A percentile compares a stretch with the other conserved stretches of the same genome.
These are phyloP conservation scores for Tulasnella sp. DNA, from an alignment of 768 basidiomycete species.

Conservation along the genomic window DNA sequence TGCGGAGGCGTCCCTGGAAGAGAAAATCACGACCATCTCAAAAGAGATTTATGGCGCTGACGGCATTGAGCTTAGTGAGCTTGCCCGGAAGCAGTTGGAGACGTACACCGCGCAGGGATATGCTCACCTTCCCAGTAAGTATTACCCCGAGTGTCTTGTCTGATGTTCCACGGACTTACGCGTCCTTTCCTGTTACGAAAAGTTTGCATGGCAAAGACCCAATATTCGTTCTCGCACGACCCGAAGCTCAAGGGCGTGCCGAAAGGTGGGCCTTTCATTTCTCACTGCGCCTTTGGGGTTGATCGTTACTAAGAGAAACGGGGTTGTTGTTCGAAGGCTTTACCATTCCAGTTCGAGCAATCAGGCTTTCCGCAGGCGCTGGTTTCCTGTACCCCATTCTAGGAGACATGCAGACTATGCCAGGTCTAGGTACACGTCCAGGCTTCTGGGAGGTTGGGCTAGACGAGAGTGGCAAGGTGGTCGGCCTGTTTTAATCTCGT, in stretches of 20 bases:
- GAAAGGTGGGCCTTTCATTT: constrained; percentile 41
- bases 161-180: neutral
- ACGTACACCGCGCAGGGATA: constrained; percentile 90
- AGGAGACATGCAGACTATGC: constrained; percentile 99
- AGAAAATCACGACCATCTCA: constrained; percentile 82
- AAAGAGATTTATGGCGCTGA: constrained; percentile 93
- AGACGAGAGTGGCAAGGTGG: constrained; percentile 68
- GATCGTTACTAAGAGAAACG: neutral
- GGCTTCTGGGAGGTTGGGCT: constrained; percentile 89
- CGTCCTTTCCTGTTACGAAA: constrained; percentile 17
- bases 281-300: neutral
- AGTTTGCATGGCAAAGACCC: constrained; percentile 98
- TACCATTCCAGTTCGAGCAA: constrained; percentile 82
- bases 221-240: constrained; percentile 95
- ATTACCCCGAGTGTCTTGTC: neutral
- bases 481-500: constrained; percentile 67
- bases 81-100: constrained; percentile 77
- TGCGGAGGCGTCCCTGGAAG: constrained; percentile 68
- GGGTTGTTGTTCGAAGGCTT: constrained; percentile 49
- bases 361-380: constrained; percentile 84
- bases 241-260: constrained; percentile 86
- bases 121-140: constrained; percentile 64
- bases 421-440: constrained; percentile 86
- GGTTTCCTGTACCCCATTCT: constrained; percentile 92
- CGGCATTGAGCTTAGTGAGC: constrained; percentile 77